Evolutionary conservation across 495 filamentous ascomycete species (phyloP).

Genomic region (Rusavskia elegans): DNA sequence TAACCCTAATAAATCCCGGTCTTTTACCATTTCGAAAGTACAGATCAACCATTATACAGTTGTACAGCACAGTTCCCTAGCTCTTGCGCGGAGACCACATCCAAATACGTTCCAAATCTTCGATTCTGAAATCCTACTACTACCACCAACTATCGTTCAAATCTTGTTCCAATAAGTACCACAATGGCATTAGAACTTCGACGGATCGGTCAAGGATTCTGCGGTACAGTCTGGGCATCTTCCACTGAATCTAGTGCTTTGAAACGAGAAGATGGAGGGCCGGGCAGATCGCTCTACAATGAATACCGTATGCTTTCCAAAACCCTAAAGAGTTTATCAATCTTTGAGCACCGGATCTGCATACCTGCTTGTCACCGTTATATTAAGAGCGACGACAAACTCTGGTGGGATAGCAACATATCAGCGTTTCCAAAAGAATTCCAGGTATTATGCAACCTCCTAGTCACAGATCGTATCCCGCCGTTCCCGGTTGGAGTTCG

Average conservation of each 20-base stretch:
- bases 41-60: too few species aligned
- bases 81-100: too few species aligned
- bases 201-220: slow-evolving; percentile 8
- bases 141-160: too few species aligned
- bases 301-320: slow-evolving; percentile 21
- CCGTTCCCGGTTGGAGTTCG: slow-evolving; percentile 16
- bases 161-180: too few species aligned
- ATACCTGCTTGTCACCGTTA: slow-evolving; percentile 10
- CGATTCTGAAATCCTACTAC: too few species aligned
- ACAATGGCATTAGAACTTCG: background rate
- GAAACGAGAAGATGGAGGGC: slow-evolving; percentile 23
- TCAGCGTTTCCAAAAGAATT: slow-evolving; percentile 17
- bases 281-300: slow-evolving; percentile 18
- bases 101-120: too few species aligned
- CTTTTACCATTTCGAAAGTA: too few species aligned
- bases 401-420: slow-evolving; percentile 20
- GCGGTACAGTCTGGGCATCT: slow-evolving; percentile 7
- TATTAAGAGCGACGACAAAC: slow-evolving; percentile 5
- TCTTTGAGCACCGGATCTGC: background rate
- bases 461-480: slow-evolving; percentile 26
- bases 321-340: slow-evolving; percentile 5
- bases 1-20: too few species aligned
- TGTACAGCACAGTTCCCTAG: too few species aligned
- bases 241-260: background rate
- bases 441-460: slow-evolving; percentile 21